phyloP scores from a whole-genome alignment of 768 basidiomycete species.

The Mycena galopus region DNA sequence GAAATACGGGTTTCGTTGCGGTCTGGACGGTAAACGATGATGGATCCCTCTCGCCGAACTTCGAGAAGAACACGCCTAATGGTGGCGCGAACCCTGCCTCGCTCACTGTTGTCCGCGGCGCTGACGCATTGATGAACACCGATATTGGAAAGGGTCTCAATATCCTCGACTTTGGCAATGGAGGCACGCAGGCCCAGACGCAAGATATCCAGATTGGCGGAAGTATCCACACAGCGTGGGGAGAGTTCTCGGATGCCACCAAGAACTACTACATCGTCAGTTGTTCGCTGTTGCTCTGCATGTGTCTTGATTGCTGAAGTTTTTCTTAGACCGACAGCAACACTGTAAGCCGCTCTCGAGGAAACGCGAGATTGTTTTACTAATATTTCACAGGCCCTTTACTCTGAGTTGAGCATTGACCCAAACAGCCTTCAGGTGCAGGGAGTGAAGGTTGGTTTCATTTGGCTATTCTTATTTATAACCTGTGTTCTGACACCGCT shows the following conservation, averaged over 20 bases:
- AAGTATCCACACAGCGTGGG: constrained; percentile 40
- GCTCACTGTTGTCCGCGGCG: constrained; percentile 38
- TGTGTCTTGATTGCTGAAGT: background rate
- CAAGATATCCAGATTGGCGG: constrained; percentile 28
- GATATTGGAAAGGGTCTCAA: constrained; percentile 31
- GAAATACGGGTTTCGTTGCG: constrained; percentile 50
- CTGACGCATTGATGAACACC: constrained; percentile 32
- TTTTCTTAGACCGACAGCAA: constrained; percentile 17
- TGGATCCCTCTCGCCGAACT: constrained; percentile 48
- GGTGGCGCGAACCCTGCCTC: constrained; percentile 51
- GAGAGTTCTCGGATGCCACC: constrained; percentile 39
- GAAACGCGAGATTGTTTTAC: background rate
- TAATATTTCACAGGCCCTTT: constrained; percentile 14
- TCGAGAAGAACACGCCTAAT: constrained; percentile 42
- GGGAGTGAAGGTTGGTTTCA: constrained; percentile 19
- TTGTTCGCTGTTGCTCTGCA: constrained; percentile 7
- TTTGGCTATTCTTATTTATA: background rate
- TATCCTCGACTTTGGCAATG: constrained; percentile 32
- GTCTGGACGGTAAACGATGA: constrained; percentile 49
- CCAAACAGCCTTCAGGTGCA: constrained; percentile 21
- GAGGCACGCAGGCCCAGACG: constrained; percentile 17
- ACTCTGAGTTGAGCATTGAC: constrained; percentile 43
- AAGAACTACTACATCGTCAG: constrained; percentile 43
- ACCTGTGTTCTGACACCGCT: background rate
- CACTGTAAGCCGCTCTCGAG: background rate